A percentile compares a stretch with the other conserved stretches of the same genome.
These are phyloP conservation scores for Xylariaceae sp. DNA, from an alignment of 2,329 filamentous ascomycete genomes.

Conservation along the genomic window DNA sequence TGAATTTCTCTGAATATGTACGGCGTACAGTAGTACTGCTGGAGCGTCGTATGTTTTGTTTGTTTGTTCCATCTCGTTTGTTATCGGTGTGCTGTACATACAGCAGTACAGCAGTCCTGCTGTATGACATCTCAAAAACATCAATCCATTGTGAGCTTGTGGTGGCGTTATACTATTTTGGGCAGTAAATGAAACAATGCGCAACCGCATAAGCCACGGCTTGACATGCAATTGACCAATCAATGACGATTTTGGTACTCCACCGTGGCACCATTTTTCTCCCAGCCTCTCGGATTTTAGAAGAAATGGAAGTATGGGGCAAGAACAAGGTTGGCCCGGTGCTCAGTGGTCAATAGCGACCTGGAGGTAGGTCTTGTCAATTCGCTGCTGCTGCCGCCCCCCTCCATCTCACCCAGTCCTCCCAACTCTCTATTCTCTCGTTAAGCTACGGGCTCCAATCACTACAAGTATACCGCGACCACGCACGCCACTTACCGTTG, in stretches of 20 bases:
- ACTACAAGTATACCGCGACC: conserved; percentile 6
- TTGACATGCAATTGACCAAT: conserved; percentile 9
- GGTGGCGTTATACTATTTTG: conserved; percentile 9
- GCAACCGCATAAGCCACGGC: conserved; percentile 15
- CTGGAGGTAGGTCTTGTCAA: conserved; percentile 12
- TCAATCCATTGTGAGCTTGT: no score
- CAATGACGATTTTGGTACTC: background rate
- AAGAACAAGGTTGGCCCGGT: conserved; percentile 16
- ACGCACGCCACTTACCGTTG: conserved; percentile 5
- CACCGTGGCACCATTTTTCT: conserved; percentile 4
- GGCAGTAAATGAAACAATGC: conserved; percentile 1
- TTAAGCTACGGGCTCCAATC: conserved; percentile 1
- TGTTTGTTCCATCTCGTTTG: no score
- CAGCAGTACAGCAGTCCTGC: no score
- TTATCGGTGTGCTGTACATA: no score
- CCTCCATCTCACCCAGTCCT: conserved; percentile 16
- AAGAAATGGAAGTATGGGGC: conserved; percentile 9
- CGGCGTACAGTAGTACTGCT: no score
- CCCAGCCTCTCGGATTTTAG: conserved; percentile 20
- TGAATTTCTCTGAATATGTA: no score
- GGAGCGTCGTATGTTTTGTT: no score
- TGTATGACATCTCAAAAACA: no score
- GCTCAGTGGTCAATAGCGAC: conserved; percentile 16
- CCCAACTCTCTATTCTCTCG: conserved; percentile 2
- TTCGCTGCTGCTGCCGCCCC: conserved; percentile 16